Percentiles rank a stretch among this genome's conserved stretches.
Conservation (phyloP, 2,329 filamentous ascomycete genomes). For the Gnomoniopsis smithogilvyi region DNA sequence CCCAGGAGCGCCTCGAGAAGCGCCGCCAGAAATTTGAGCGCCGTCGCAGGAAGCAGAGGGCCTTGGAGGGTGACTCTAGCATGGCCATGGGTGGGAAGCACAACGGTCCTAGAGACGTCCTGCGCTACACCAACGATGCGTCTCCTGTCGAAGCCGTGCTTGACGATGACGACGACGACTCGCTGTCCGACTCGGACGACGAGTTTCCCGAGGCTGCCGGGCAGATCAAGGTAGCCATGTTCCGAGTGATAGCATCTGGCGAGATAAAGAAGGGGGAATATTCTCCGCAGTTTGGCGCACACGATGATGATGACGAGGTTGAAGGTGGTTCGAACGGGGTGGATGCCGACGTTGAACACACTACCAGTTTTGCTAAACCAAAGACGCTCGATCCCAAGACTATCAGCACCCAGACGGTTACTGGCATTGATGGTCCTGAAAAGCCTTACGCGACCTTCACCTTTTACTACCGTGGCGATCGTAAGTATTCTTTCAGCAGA, state of each 20-base stretch:
- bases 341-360: slow-evolving; percentile 88
- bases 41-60: slow-evolving; percentile 62
- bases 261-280: slow-evolving; percentile 99
- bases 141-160: slow-evolving; percentile 68
- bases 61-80: slow-evolving; percentile 33
- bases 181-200: slow-evolving; percentile 66
- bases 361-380: slow-evolving; percentile 94
- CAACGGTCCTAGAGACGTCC: slow-evolving; percentile 52
- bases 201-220: slow-evolving; percentile 91
- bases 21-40: slow-evolving; percentile 76
- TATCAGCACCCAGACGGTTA: slow-evolving; percentile 99
- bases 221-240: slow-evolving; percentile 97
- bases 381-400: slow-evolving; percentile 95
- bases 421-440: slow-evolving; percentile 91
- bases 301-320: slow-evolving; percentile 83
- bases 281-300: slow-evolving; percentile 93
- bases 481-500: slow-evolving; percentile 53
- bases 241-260: slow-evolving; percentile 89
- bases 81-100: slow-evolving; percentile 37
- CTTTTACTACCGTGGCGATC: slow-evolving; percentile 94
- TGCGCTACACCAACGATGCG: slow-evolving; percentile 77
- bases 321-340: slow-evolving; percentile 50
- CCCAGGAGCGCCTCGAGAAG: slow-evolving; percentile 84
- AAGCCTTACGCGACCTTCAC: slow-evolving; percentile 97
- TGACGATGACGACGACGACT: slow-evolving; percentile 72